Evolutionary conservation across 1,284 basidiomycete genomes (phyloP), one percentile per base, ranked within the genome.

Genomic region (Ganoderma multipileum): DNA sequence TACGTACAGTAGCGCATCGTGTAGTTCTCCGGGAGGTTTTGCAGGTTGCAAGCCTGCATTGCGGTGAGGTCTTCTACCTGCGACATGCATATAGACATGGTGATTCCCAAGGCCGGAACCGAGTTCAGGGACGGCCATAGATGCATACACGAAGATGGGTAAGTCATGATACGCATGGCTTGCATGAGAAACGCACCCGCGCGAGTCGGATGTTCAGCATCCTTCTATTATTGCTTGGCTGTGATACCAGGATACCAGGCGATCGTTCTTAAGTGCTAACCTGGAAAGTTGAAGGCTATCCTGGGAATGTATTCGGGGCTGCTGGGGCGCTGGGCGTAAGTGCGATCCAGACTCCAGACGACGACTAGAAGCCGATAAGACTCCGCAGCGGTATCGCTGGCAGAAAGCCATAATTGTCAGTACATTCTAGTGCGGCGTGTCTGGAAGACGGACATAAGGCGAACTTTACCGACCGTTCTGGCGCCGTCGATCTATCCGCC

Each of bases 31-130:
- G 95, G 95, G 33, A 97, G 81, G 79, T 95, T 96, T 77, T 92
- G 88, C 73, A 96, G 82, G 79, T 96, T 96, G 76, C 92, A 95
- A 72, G 95, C 92, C 81, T 95, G 96, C 96, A 98, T 98, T 38
- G 93, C 95, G 75, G 89, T 84, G 64, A 95, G 84, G 79, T 96
- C 94, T 39, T 88, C 86, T 63, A 86, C 83, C 89, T 90, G 74
- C 23, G 11, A 47, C 5, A 50, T 26, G 47, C 4, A 11, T 14
- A 50, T 50, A 7, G 9, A 3, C 23, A 50, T 50, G 47, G 47
- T 4, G 23, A 14, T 50, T 47, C 44, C n/a, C 42, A 16, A 6
- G 16, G 42, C 2, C 2, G 20, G 44, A 7, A 8, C 50, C 30
- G 16, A 39, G 6, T n/a, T n/a, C 26, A 6, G 28, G 42, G 4